phyloP scores from a whole-genome alignment of 352 stramenopile species.

The Phytophthora pluvialis region DNA sequence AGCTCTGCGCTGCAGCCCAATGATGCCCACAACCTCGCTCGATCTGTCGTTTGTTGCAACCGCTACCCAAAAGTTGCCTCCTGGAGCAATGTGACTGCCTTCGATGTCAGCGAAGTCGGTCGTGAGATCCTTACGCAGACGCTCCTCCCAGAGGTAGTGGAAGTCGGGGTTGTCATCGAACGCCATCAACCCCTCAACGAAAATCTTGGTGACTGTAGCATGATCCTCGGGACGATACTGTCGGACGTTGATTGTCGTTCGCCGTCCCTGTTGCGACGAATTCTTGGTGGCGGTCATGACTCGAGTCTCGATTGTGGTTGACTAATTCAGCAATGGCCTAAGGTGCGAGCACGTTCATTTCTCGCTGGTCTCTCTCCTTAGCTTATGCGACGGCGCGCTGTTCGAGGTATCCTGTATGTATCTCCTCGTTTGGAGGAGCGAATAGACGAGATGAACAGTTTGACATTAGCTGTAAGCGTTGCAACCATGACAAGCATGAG shows the following conservation, averaged over 20 bases:
- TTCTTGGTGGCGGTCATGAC: background rate
- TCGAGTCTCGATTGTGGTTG: background rate
- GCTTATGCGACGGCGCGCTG: too few species aligned
- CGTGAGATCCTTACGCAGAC: slow-evolving; percentile 21
- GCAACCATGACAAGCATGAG: background rate
- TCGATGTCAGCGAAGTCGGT: slow-evolving; percentile 33
- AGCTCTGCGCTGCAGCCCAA: slow-evolving; percentile 26
- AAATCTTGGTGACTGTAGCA: slow-evolving; percentile 28
- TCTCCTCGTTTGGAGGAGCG: slow-evolving; percentile 1
- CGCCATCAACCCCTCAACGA: slow-evolving; percentile 4
- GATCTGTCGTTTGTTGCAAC: slow-evolving; percentile 2
- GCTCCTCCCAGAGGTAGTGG: slow-evolving; percentile 30
- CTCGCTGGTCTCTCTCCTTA: too few species aligned
- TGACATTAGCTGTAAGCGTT: background rate
- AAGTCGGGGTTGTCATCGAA: slow-evolving; percentile 28
- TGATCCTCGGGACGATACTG: slow-evolving; percentile 32
- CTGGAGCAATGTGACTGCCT: slow-evolving; percentile 18
- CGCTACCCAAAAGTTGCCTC: slow-evolving; percentile 41
- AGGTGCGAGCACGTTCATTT: background rate
- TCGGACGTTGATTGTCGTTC: slow-evolving; percentile 18
- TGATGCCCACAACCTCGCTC: slow-evolving; percentile 33
- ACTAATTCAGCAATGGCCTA: too few species aligned
- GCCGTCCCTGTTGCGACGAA: background rate
- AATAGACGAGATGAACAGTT: slow-evolving; percentile 6
- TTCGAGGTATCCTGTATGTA: background rate